These are phyloP conservation scores for Raphanus hybrid DNA, from an alignment of 441 rosid genomes.

Conservation along the genomic window DNA sequence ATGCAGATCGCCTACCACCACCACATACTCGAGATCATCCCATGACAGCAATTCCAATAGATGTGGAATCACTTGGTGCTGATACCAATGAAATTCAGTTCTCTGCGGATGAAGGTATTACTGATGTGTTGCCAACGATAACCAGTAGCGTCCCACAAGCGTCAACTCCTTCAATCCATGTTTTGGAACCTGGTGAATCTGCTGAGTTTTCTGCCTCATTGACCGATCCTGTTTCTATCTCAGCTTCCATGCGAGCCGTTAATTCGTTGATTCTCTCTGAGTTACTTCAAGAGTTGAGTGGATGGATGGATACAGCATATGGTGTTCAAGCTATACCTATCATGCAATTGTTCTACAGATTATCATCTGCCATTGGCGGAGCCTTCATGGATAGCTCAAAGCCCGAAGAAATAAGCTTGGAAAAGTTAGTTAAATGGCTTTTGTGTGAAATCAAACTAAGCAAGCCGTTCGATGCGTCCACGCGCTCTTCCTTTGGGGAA, in stretches of 20 bases:
- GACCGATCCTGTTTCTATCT: constrained; percentile 84
- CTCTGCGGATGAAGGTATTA: constrained; percentile 78
- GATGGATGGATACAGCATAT: constrained; percentile 94
- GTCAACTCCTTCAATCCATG: constrained; percentile 93
- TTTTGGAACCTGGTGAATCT: constrained; percentile 90
- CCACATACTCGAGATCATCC: constrained; percentile 99
- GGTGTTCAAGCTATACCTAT: constrained; percentile 95
- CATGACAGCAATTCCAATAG: constrained; percentile 98
- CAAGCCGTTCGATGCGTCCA: constrained; percentile 74
- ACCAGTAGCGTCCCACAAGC: constrained; percentile 53
- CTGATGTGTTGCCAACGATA: constrained; percentile 60
- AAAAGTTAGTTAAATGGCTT: constrained; percentile 93
- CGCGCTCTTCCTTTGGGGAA: constrained; percentile 90
- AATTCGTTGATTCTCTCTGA: constrained; percentile 96
- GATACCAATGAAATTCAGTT: constrained; percentile 87
- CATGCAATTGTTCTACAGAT: constrained; percentile 97
- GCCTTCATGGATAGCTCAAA: constrained; percentile 94
- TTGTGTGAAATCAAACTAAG: constrained; percentile 83
- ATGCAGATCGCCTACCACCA: constrained; percentile 89
- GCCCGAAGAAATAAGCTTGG: constrained; percentile 84
- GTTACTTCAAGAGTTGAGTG: constrained; percentile 93
- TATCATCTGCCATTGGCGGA: constrained; percentile 98
- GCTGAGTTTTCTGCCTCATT: constrained; percentile 85
- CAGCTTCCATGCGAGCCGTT: constrained; percentile 96
- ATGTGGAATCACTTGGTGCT: constrained; percentile 89